Evolutionary conservation across 768 basidiomycete species (phyloP).

Genomic region (Thelephora ganbajun): DNA sequence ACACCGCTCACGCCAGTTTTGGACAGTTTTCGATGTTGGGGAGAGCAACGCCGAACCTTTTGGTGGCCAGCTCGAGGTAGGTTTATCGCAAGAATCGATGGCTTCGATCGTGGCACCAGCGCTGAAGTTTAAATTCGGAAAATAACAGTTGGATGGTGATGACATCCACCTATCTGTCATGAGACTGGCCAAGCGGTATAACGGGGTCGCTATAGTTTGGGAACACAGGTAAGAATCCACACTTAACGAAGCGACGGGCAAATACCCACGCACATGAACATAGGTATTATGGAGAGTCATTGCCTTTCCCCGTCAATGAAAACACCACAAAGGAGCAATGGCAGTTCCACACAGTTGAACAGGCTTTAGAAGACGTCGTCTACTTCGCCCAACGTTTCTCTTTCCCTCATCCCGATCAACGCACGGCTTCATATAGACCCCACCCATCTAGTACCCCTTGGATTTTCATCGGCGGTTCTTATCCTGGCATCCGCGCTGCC

Average conservation of each 20-base stretch:
- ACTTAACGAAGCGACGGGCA: no score
- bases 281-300: conserved; percentile 32
- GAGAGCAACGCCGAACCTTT: conserved; percentile 31
- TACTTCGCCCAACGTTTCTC: conserved; percentile 31
- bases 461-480: conserved; percentile 36
- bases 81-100: conserved; percentile 14
- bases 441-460: conserved; percentile 32
- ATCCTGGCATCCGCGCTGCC: conserved; percentile 32
- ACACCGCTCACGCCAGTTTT: neutral
- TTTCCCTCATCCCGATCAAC: conserved; percentile 2
- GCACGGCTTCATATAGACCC: conserved; percentile 8
- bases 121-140: conserved; percentile 17
- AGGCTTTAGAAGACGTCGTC: conserved; percentile 35
- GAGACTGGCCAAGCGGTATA: conserved; percentile 31
- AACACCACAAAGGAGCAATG: conserved; percentile 35
- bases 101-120: neutral
- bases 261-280: no score
- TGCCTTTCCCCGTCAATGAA: conserved; percentile 32
- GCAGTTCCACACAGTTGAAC: conserved; percentile 33
- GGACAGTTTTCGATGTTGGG: conserved; percentile 34
- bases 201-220: conserved; percentile 34
- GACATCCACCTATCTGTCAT: conserved; percentile 31
- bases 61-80: conserved; percentile 34
- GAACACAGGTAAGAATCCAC: no score
- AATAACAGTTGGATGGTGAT: no score